Conservation (phyloP, 305 asterid species). For the Lippia alba region DNA sequence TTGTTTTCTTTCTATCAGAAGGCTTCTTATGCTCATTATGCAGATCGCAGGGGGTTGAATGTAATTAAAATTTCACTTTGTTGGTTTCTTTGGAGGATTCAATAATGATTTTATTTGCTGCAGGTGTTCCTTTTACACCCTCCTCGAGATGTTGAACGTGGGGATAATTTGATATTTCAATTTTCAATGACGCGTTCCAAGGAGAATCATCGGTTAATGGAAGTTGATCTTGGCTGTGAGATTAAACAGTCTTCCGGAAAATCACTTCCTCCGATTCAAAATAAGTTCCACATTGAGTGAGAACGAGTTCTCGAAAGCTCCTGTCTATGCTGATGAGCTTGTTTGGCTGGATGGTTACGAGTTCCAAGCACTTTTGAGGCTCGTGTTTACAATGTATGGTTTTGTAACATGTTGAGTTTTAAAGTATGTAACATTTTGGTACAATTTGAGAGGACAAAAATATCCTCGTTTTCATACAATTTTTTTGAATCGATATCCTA, state of each 20-base stretch:
- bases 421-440: not conserved
- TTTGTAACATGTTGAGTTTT: not conserved
- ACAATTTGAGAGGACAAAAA: not conserved
- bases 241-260: constrained; percentile 59
- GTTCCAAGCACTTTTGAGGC: not conserved
- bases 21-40: too few relatives aligned
- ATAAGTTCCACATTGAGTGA: constrained; percentile 78
- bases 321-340: constrained; percentile 17
- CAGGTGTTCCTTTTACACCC: constrained; percentile 86
- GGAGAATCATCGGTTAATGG: constrained; percentile 88
- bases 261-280: constrained; percentile 45
- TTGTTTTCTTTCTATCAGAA: too few relatives aligned
- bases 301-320: constrained; percentile 1
- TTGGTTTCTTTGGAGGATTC: constrained; percentile 11
- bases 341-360: not conserved
- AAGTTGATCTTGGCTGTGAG: constrained; percentile 67
- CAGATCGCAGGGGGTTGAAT: too few relatives aligned
- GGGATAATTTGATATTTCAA: constrained; percentile 54
- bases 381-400: not conserved
- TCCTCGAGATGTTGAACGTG: constrained; percentile 51
- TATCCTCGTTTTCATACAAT: too few relatives aligned
- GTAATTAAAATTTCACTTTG: too few relatives aligned
- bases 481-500: too few relatives aligned
- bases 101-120: constrained; percentile 23
- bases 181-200: constrained; percentile 74